Base-by-base conservation (phyloP, 2,329 filamentous ascomycete genomes). In the Neofusicoccum laricinum region DNA sequence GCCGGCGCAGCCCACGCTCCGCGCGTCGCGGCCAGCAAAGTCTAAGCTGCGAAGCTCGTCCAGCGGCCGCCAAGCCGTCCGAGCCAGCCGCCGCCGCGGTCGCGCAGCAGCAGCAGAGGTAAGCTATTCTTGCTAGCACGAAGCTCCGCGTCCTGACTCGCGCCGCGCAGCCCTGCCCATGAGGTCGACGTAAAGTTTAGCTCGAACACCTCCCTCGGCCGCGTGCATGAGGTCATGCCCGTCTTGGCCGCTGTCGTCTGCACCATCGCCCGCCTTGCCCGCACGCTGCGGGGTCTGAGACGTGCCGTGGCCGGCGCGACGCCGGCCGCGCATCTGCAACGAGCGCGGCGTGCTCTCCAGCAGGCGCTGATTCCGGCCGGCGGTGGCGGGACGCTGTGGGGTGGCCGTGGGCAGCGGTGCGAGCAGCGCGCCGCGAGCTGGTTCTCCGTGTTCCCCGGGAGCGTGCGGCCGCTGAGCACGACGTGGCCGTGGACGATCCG, bases 401-500 rank as follows among this genome's bases (percentile, higher is more conserved):
- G 25, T 15, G 21, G 21, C 11, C 38, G 59, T 19, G 36, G n/a
- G 38, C n/a, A 41, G 30, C 36, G n/a, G 32, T 30, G 25, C 25
- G 58, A 4, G 58, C 58, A n/a, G 40, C 36, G 19, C 19, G 30
- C 63, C 67, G 67, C 77, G 53, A 68, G 61, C 38, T 79, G 76
- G 76, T 80, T 80, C 65, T 70, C 74, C 4, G 78, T 80, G 67
- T 80, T 76, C 67, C 73, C 75, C 2, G 53, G 64, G 7, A 21
- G 64, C 48, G 41, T 57, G 45, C 72, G 73, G 32, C 77, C 76
- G 14, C 69, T 79, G 21, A 78, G 74, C 65, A 78, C 77, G 17
- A 77, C 75, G 53, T 79, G 78, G 69, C 78, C 78, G 64, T 81
- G 78, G 79, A 79, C 77, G 15, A 78, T 80, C 71, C 75, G 76